Percentiles rank a stretch among this genome's conserved stretches.
Evolutionary conservation across 768 basidiomycete genomes (phyloP).

Genomic region (Hygrophoropsis aurantiaca): DNA sequence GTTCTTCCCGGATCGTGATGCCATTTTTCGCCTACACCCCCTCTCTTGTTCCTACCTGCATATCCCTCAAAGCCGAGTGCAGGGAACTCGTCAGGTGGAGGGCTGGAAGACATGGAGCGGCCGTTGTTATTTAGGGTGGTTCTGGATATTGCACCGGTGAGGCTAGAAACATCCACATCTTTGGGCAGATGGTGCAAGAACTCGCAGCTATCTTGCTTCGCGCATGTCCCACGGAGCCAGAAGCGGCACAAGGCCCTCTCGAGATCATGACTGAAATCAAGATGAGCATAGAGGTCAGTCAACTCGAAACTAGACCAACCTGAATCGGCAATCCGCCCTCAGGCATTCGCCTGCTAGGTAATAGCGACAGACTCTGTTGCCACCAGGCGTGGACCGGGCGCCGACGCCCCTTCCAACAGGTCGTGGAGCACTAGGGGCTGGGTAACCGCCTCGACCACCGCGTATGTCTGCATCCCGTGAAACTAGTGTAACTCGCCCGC

Average conservation of each 20-base stretch:
- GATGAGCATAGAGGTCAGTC: conserved; percentile 5
- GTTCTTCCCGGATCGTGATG: conserved; percentile 85
- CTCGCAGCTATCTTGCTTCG: conserved; percentile 95
- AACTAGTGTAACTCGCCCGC: conserved; percentile 66
- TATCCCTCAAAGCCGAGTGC: conserved; percentile 51
- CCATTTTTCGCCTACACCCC: conserved; percentile 32
- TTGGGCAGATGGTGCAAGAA: conserved; percentile 91
- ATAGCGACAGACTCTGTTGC: conserved; percentile 90
- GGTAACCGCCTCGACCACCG: conserved; percentile 42
- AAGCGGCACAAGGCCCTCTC: conserved; percentile 94
- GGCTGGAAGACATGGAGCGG: conserved; percentile 31
- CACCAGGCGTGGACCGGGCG: conserved; percentile 42
- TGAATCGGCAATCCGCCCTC: conserved; percentile 95
- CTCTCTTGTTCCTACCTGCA: conserved; percentile 41
- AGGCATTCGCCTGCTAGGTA: conserved; percentile 96
- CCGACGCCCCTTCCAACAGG: conserved; percentile 23
- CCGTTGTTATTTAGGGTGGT: conserved; percentile 53
- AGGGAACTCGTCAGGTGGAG: conserved; percentile 66
- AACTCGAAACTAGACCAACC: conserved; percentile 48
- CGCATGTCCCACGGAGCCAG: conserved; percentile 96
- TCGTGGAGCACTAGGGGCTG: conserved; percentile 11
- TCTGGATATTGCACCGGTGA: conserved; percentile 68
- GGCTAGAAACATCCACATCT: conserved; percentile 73
- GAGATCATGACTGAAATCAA: conserved; percentile 74
- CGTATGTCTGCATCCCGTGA: conserved; percentile 51